Evolutionary conservation across 192 early-diverging fungal genomes (phyloP), one percentile per base, ranked within the genome.

Genomic region (Chytriomyces sp.): DNA sequence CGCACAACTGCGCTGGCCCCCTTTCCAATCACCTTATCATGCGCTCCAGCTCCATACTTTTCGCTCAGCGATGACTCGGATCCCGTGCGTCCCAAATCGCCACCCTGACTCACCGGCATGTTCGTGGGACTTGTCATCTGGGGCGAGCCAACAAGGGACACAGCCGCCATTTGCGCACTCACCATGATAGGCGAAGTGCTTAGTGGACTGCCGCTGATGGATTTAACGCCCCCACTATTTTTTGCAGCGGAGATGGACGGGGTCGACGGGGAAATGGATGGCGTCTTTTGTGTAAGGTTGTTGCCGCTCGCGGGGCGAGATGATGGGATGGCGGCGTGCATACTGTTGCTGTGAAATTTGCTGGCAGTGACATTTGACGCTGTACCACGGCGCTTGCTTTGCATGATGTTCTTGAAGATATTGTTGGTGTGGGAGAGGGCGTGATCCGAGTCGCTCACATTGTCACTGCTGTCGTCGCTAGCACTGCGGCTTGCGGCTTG

Each of bases 1-100:
- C 78, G 52, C 22, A 87, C 84, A 12, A 76, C 78, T 1, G 86
- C 83, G 59, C 75, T 77, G 2, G 86, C 86, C 5, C 86, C 86
- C 52, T 78, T 75, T 0, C 86, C 86, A 44, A 85, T 58, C 1
- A 83, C 72, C 36, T 76, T 68, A 4, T 79, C 74, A 19, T 37
- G 34, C 5, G 30, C n/a, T 17, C 66, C 68, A n/a, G 55, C 53
- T 2, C 86, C 86, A 53, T 87, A 85, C 74, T 87, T 87, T 64
- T 86, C 82, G 5, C 71, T 74, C 39, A 85, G 33, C 12, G 82
- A 81, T 0, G 73, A 41, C 39, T 82, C 83, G 33, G 80, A 81
- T 3, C 30, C 57, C 28, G 67, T 64, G 2, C 81, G 64, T 17
- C 44, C 30, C 31, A 77, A 39, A 57, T 34, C 37, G 54, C 14